Evolutionary conservation across 1,139 yeast species (phyloP).

Genomic region (Suhomyces anneliseae): DNA sequence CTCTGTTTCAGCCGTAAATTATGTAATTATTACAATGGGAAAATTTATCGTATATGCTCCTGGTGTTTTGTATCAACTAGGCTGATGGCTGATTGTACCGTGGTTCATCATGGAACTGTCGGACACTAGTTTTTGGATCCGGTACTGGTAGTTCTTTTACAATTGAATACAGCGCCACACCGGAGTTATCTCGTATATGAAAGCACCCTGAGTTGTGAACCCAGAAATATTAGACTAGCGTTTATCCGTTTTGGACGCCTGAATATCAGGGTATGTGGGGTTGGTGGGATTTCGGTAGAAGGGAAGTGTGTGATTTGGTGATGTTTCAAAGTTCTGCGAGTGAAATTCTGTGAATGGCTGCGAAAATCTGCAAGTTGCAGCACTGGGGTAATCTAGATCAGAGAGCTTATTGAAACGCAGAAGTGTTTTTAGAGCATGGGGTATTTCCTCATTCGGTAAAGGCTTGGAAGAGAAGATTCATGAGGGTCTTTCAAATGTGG

Average conservation of each 20-base stretch:
- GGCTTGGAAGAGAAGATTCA: background rate
- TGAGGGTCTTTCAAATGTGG: background rate
- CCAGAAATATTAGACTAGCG: too few relatives aligned
- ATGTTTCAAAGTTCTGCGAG: background rate
- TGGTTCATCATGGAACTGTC: too few relatives aligned
- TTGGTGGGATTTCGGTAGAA: background rate
- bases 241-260: background rate
- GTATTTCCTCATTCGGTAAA: background rate
- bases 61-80: too few relatives aligned
- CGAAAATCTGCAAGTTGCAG: slow-evolving; percentile 5
- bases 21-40: too few relatives aligned
- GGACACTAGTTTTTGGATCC: too few relatives aligned
- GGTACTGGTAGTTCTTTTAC: too few relatives aligned
- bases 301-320: too few relatives aligned
- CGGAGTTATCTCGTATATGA: background rate
- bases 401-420: too few relatives aligned
- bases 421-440: too few relatives aligned
- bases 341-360: slow-evolving; percentile 2
- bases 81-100: too few relatives aligned
- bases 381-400: background rate
- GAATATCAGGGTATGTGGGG: background rate
- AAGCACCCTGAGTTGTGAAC: background rate
- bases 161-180: background rate
- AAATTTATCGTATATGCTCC: too few relatives aligned
- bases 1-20: too few relatives aligned